Conservation (phyloP, 768 basidiomycete species). For the Trichaptum fuscoviolaceum region DNA sequence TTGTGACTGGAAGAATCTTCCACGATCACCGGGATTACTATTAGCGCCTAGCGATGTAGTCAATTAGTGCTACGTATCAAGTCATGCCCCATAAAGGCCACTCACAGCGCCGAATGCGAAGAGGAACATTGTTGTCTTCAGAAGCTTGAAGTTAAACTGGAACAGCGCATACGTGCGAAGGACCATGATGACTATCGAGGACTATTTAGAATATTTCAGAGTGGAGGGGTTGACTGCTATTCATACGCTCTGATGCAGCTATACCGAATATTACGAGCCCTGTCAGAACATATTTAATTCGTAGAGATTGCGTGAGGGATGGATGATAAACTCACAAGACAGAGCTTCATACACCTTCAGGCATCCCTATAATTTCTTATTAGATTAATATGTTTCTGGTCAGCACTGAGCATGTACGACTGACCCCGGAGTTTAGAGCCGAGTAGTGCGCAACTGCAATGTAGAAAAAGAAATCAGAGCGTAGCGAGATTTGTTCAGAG, state of each 20-base stretch:
- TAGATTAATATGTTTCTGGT: slow-evolving; percentile 10
- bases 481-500: slow-evolving; percentile 6
- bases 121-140: background rate
- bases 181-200: background rate
- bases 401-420: slow-evolving; percentile 8
- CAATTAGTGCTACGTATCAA: background rate
- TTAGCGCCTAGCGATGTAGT: background rate
- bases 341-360: slow-evolving; percentile 10
- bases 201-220: background rate
- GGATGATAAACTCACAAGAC: slow-evolving; percentile 14
- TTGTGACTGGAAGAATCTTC: background rate
- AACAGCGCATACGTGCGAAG: background rate
- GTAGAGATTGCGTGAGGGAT: slow-evolving; percentile 7
- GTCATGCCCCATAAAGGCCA: background rate
- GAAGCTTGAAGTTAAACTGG: background rate
- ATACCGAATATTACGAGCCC: background rate
- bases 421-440: slow-evolving; percentile 15
- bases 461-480: slow-evolving; percentile 8
- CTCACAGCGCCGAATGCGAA: background rate
- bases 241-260: background rate
- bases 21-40: background rate
- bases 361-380: slow-evolving; percentile 13
- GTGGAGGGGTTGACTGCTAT: background rate
- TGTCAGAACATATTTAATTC: background rate
- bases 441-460: slow-evolving; percentile 12